phyloP scores from a whole-genome alignment of 495 filamentous ascomycete species.

The Podospora tetraspora region DNA sequence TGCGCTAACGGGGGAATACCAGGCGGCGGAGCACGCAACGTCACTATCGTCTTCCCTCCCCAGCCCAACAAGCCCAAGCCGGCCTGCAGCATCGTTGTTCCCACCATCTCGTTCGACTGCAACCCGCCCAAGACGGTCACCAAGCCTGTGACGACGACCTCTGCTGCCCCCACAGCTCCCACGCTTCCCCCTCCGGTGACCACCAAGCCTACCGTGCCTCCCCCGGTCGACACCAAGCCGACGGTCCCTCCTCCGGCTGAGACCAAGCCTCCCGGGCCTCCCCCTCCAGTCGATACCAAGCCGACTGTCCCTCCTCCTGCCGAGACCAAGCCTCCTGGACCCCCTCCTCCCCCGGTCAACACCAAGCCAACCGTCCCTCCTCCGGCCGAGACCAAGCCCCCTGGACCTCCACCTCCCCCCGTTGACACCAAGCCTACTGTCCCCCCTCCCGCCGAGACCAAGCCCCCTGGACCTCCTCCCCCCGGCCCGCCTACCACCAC shows the following conservation, averaged over 20 bases:
- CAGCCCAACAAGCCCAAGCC: slow-evolving; percentile 47
- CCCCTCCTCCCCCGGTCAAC: neutral
- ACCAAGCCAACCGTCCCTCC: neutral
- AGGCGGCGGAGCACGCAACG: slow-evolving; percentile 71
- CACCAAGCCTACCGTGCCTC: neutral
- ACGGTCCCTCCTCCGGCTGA: slow-evolving; percentile 5
- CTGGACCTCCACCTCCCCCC: neutral
- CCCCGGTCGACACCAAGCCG: neutral
- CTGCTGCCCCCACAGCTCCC: slow-evolving; percentile 17
- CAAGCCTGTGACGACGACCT: slow-evolving; percentile 22
- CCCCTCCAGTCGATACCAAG: neutral
- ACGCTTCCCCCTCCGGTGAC: slow-evolving; percentile 7
- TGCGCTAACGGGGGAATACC: too few relatives aligned
- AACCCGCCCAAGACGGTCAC: slow-evolving; percentile 34
- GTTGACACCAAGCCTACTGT: neutral
- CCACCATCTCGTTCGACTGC: slow-evolving; percentile 79
- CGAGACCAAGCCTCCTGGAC: neutral
- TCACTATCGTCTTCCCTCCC: slow-evolving; percentile 67
- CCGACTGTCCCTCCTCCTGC: neutral
- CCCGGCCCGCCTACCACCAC: neutral
- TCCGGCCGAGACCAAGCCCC: neutral
- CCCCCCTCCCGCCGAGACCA: neutral
- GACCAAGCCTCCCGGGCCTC: neutral
- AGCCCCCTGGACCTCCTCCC: neutral
- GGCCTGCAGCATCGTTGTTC: slow-evolving; percentile 66